Percentiles rank a stretch among this genome's conserved stretches.
phyloP scores from a whole-genome alignment of 169 alveolate genomes.

The Cryptosporidium viatorum region DNA sequence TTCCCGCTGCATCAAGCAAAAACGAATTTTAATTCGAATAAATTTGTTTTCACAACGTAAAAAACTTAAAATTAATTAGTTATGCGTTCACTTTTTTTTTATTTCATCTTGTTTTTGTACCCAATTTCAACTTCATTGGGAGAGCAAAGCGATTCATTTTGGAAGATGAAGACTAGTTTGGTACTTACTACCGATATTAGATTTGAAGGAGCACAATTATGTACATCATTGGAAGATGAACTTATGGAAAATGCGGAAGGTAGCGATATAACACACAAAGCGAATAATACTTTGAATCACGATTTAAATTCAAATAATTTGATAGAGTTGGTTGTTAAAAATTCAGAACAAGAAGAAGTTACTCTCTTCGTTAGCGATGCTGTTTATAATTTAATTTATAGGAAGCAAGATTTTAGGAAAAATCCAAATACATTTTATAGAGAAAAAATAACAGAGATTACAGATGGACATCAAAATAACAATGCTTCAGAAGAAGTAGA shows the following conservation, averaged over 20 bases:
- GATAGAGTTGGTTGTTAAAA: conserved; percentile 37
- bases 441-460: not conserved
- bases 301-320: not conserved
- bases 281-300: not conserved
- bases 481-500: not conserved
- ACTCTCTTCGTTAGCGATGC: conserved; percentile 3
- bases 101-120: not conserved
- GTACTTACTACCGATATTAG: conserved; percentile 23
- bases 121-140: not conserved
- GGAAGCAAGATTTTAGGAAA: not conserved
- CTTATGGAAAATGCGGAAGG: not conserved
- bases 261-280: not conserved
- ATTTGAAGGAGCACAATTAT: not conserved
- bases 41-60: not conserved
- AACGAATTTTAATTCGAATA: not conserved
- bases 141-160: not conserved
- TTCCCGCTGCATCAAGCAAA: conserved; percentile 37
- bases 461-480: not conserved
- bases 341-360: conserved; percentile 33
- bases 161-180: conserved; percentile 27
- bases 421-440: conserved; percentile 47
- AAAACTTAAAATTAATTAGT: not conserved
- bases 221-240: conserved; percentile 6
- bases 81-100: not conserved
- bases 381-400: conserved; percentile 20